Conservation (phyloP, 805 yeast genomes). For the Barnettozyma siamensis region DNA sequence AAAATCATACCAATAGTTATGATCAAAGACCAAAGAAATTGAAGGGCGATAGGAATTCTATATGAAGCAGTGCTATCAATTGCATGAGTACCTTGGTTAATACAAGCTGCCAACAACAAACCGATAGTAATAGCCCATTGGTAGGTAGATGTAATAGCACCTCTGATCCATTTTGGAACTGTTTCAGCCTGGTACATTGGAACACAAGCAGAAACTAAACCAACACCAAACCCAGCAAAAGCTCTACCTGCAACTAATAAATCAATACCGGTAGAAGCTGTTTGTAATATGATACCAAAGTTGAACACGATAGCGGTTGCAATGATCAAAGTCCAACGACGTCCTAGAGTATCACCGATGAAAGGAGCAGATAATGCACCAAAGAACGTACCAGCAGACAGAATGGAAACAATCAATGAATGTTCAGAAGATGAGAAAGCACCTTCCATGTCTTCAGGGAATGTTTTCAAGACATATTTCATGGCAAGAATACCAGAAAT, state of each 20-base stretch:
- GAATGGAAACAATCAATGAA: constrained; percentile 64
- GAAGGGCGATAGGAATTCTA: constrained; percentile 70
- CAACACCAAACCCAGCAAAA: constrained; percentile 69
- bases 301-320: constrained; percentile 42
- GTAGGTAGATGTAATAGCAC: constrained; percentile 69
- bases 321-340: constrained; percentile 43
- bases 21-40: constrained; percentile 62
- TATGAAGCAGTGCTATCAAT: constrained; percentile 52
- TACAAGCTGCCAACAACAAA: constrained; percentile 59
- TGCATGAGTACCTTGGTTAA: constrained; percentile 61
- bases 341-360: constrained; percentile 47
- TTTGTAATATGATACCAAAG: constrained; percentile 48
- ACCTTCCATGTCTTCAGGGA: constrained; percentile 33
- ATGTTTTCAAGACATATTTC: constrained; percentile 44
- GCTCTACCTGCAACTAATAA: constrained; percentile 63
- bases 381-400: constrained; percentile 64
- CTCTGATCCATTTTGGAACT: constrained; percentile 73
- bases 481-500: constrained; percentile 63
- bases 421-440: constrained; percentile 42
- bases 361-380: constrained; percentile 64
- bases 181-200: constrained; percentile 79
- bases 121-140: constrained; percentile 76
- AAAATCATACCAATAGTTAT: constrained; percentile 57
- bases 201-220: constrained; percentile 64
- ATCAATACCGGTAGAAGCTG: constrained; percentile 39